Evolutionary conservation across 176 grass and related monocot genomes (phyloP).

Genomic region (Hsuehochloa calcarea): DNA sequence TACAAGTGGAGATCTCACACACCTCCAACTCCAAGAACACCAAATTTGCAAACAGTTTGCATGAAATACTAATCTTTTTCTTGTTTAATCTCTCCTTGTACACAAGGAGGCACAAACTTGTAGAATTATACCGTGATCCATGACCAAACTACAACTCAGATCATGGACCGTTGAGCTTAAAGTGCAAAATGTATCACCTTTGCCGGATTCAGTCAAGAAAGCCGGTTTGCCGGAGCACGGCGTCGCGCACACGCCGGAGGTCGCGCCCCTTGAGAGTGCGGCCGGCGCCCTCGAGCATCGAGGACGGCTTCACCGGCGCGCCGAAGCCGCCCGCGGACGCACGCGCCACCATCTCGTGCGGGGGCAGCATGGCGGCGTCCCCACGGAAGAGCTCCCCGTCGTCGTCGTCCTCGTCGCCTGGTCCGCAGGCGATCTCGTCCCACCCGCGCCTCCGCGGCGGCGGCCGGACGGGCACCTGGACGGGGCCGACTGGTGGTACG

Average conservation of each 20-base stretch:
- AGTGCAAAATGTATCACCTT: constrained; percentile 13
- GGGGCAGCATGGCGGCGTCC: constrained; percentile 38
- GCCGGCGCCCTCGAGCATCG: constrained; percentile 30
- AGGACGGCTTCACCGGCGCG: constrained; percentile 31
- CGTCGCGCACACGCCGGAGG: constrained; percentile 11
- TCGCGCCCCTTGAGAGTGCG: constrained; percentile 20
- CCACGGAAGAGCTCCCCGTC: constrained; percentile 22
- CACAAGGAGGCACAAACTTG: not conserved
- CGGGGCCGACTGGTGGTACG: constrained; percentile 41
- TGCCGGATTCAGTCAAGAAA: constrained; percentile 34
- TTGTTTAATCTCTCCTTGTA: not conserved
- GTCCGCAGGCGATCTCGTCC: not conserved
- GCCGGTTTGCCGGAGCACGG: constrained; percentile 38
- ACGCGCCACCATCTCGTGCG: constrained; percentile 44
- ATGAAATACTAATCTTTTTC: not conserved
- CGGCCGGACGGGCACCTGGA: constrained; percentile 31
- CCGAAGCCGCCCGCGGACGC: constrained; percentile 25
- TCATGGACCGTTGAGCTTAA: not conserved
- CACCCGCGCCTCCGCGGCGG: constrained; percentile 3
- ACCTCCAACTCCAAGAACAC: not conserved
- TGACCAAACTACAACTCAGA: constrained; percentile 1
- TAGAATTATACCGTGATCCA: not conserved
- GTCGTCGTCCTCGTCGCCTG: not conserved
- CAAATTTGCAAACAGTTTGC: not conserved
- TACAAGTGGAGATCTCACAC: not conserved